Base-by-base conservation (phyloP, 768 basidiomycete species). In the Hypholoma fasciculare region DNA sequence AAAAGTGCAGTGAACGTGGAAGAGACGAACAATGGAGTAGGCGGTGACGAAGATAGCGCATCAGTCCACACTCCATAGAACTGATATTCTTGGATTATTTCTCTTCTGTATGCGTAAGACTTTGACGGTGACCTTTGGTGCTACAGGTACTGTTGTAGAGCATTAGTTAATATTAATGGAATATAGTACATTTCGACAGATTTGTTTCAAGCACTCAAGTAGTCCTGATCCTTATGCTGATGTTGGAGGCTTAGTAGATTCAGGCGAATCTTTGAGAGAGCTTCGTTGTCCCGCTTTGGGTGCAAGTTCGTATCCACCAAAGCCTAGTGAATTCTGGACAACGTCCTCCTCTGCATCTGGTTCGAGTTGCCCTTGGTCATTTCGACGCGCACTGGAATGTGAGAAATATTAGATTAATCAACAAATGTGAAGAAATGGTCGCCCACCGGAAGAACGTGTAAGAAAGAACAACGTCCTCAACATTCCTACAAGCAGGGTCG, bases 401-500 rank as follows among this genome's bases (percentile, higher is more conserved):
- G 4, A 37, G 27, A 50, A 49, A 44, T 17, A 3, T 38, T 8
- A 47, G 20, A 12, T 19, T 12, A 8, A 17, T 2, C 27, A 7
- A n/a, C 16, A n/a, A n/a, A 47, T 52, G 27, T 4, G 17, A 52
- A 19, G 30, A 34, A 34, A 1, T 23, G 27, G 13, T 17, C 44
- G 75, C 82, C 57, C 64, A 94, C 95, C 88, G 85, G 85, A 99
- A 99, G 77, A 99, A 99, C 0, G 97, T 99, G 72, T 99, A 99
- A 20, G 92, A 96, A 54, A 99, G 71, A 0, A 98, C 94, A 19
- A 98, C 81, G 67, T 98, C 93, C 63, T 96, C 89, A 12, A 99
- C 81, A 63, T 89, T 86, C 60, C 87, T 81, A 74, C 96, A 92
- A 2, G 87, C 72, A 1, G 95, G 95, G 63, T 99, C 97, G 44